Conservation (phyloP, 2,329 filamentous ascomycete species). For the Colletotrichum theobromicola region DNA sequence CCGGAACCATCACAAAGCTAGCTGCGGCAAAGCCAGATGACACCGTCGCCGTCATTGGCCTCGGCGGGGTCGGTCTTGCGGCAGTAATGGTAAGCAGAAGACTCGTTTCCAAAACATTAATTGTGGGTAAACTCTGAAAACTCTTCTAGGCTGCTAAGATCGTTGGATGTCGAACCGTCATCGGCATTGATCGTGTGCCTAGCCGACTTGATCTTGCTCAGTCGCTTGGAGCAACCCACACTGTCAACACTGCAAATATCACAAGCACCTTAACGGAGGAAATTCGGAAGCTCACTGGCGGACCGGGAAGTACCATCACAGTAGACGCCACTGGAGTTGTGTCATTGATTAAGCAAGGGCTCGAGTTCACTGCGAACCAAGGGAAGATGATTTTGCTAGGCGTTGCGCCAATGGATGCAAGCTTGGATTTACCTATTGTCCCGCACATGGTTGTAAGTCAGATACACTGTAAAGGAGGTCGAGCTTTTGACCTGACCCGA, state of each 20-base stretch:
- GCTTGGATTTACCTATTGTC: constrained; percentile 50
- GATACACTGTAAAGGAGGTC: neutral
- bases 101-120: accelerated
- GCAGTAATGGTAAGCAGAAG: neutral
- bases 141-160: neutral
- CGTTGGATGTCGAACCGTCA: neutral
- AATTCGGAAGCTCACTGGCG: neutral
- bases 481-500: neutral
- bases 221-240: neutral
- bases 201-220: neutral
- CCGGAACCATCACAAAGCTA: neutral
- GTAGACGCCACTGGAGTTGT: neutral
- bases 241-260: neutral
- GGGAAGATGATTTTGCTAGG: neutral
- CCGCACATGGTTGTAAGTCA: constrained; percentile 45
- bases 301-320: neutral
- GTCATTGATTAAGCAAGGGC: neutral
- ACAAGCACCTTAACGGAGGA: neutral
- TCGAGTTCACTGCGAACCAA: neutral
- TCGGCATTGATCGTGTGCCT: neutral
- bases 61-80: neutral
- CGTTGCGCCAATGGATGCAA: constrained; percentile 24
- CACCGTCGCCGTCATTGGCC: neutral
- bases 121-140: accelerated
- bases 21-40: neutral